Evolutionary conservation across 345 rosid species (phyloP), one percentile per base, ranked within the genome.

Genomic region (Citrus sinensis): DNA sequence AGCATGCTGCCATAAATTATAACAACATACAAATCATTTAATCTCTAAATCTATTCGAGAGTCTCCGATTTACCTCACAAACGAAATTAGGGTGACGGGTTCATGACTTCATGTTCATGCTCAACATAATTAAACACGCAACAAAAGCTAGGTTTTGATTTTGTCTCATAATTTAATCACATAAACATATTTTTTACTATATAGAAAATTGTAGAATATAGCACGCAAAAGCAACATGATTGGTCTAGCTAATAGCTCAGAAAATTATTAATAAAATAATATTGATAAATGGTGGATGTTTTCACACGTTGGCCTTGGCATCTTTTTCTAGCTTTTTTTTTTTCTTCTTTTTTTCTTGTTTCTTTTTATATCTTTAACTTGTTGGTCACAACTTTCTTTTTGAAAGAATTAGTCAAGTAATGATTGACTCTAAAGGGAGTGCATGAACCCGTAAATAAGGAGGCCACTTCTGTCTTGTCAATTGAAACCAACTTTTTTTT

Each of bases 401-500:
- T 7, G 14, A 7, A 67, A 27, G 51, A 39, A 19, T 27, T 14
- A 56, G 39, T 59, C 42, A 69, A 67, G 68, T 75, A 68, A 77
- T 77, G 74, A 77, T 69, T 59, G 67, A 42, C 20, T 42, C 11
- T 19, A 69, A 46, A 69, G 29, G 42, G 13, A 40, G 68, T 77
- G 74, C 75, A 77, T 77, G 80, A 59, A 77, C 74, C 67, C 27
- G 13, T 58, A 42, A 77, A 63, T 54, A 27, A 68, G 55, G 40
- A 58, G 73, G n/a, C 67, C 74, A 40, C 68, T 69, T 77, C 71
- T 6, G 55, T 77, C 67, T 59, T 77, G 32, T 68, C 80, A 69
- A 25, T 77, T 6, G 6, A 55, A 37, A 37, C 30, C 30, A 3
- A 67, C 71, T 2, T 60, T 16, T 63, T 13, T 13, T 11, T 46